Conservation (phyloP, 2,329 filamentous ascomycete species). For the Pestalotiopsis sp. region DNA sequence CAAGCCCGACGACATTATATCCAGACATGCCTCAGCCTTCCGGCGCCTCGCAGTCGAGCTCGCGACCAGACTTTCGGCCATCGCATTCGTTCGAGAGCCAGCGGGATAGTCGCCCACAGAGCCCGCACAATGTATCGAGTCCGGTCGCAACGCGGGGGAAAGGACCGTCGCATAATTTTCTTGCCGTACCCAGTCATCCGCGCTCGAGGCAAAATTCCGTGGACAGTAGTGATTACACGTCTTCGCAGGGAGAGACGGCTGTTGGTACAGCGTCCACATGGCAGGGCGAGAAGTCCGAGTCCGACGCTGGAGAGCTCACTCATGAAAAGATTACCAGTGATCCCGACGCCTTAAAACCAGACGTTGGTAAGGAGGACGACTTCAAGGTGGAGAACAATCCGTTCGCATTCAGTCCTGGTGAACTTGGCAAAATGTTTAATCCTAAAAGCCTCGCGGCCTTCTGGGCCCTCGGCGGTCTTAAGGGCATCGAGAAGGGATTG, state of each 20-base stretch:
- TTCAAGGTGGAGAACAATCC: conserved; percentile 79
- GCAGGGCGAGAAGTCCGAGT: conserved; percentile 40
- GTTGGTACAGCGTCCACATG: conserved; percentile 49
- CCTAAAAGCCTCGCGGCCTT: conserved; percentile 86
- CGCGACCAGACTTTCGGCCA: conserved; percentile 48
- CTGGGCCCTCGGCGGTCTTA: conserved; percentile 76
- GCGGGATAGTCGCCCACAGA: conserved; percentile 67
- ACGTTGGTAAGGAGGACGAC: conserved; percentile 74
- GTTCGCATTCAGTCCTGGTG: conserved; percentile 83
- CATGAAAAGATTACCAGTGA: conserved; percentile 64
- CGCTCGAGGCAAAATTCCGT: conserved; percentile 70
- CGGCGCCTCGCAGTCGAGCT: conserved; percentile 22
- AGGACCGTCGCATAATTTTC: conserved; percentile 56
- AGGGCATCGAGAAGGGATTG: conserved; percentile 78
- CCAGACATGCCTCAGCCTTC: conserved; percentile 16
- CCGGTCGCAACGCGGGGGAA: conserved; percentile 49
- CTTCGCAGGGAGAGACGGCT: conserved; percentile 66
- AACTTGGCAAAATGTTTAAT: conserved; percentile 85
- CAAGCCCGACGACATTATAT: conserved; percentile 28
- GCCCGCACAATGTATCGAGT: conserved; percentile 72
- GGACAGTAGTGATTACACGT: conserved; percentile 65
- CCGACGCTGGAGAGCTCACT: conserved; percentile 35
- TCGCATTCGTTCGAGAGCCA: conserved; percentile 65
- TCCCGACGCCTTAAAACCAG: conserved; percentile 71
- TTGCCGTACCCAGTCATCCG: conserved; percentile 65